phyloP scores from a whole-genome alignment of 352 stramenopile species.

The Phytophthora ramorum region DNA sequence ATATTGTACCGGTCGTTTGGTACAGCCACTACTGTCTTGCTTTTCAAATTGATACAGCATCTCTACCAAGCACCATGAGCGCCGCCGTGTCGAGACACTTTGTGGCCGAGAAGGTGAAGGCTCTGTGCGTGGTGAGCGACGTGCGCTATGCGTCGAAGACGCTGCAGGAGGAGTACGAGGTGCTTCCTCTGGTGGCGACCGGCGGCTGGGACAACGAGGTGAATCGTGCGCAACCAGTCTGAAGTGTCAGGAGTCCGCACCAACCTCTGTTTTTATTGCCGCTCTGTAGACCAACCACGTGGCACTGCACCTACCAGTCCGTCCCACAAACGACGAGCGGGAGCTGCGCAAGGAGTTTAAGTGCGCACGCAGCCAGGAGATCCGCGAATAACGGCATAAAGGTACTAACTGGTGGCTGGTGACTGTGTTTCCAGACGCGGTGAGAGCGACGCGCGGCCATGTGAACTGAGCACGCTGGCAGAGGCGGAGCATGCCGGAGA shows the following conservation, averaged over 20 bases:
- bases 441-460: slow-evolving; percentile 24
- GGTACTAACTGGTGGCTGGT: background rate
- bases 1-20: background rate
- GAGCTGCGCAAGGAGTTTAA: slow-evolving; percentile 55
- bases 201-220: slow-evolving; percentile 71
- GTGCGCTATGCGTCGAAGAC: slow-evolving; percentile 46
- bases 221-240: background rate
- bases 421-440: slow-evolving; percentile 16
- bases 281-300: slow-evolving; percentile 52
- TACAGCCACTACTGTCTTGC: background rate
- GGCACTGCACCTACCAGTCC: slow-evolving; percentile 57
- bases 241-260: background rate
- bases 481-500: slow-evolving; percentile 61
- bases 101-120: slow-evolving; percentile 64
- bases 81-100: slow-evolving; percentile 63
- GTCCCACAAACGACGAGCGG: slow-evolving; percentile 50
- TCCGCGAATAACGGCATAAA: background rate
- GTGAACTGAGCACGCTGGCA: slow-evolving; percentile 55
- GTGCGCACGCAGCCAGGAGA: slow-evolving; percentile 26
- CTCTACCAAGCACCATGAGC: slow-evolving; percentile 29
- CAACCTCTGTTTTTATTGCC: background rate
- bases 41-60: background rate
- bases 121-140: slow-evolving; percentile 71
- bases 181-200: slow-evolving; percentile 62
- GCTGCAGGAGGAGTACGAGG: slow-evolving; percentile 36